Conservation (phyloP, 2,329 filamentous ascomycete genomes). For the Ophiostoma quercus region DNA sequence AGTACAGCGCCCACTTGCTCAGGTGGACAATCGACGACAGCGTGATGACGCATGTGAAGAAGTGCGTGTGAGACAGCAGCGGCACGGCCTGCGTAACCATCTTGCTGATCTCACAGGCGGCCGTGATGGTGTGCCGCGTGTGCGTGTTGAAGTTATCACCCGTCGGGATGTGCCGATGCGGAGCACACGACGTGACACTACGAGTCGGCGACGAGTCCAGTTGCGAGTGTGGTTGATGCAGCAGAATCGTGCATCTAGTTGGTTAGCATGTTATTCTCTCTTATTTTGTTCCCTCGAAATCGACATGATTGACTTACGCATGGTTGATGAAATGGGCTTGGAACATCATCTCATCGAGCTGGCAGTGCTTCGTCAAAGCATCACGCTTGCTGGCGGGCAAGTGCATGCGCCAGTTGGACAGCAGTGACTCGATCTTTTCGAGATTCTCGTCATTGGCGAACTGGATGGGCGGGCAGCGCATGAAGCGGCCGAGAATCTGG, state of each 20-base stretch:
- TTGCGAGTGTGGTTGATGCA: conserved; percentile 75
- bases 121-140: conserved; percentile 73
- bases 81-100: conserved; percentile 69
- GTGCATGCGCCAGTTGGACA: conserved; percentile 73
- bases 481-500: conserved; percentile 70
- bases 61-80: conserved; percentile 70
- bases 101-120: conserved; percentile 70
- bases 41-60: conserved; percentile 76
- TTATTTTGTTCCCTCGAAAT: not conserved
- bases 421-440: conserved; percentile 46
- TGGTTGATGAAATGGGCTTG: conserved; percentile 77
- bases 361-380: conserved; percentile 62
- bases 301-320: conserved; percentile 33
- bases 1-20: conserved; percentile 67
- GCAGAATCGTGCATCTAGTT: conserved; percentile 56
- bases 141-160: conserved; percentile 58
- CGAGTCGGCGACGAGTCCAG: conserved; percentile 58
- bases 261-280: not conserved
- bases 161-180: conserved; percentile 48
- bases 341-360: conserved; percentile 85
- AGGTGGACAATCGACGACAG: conserved; percentile 76
- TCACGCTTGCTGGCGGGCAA: conserved; percentile 67
- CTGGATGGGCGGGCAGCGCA: conserved; percentile 51
- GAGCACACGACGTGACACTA: conserved; percentile 61
- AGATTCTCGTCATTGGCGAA: conserved; percentile 52